These are phyloP conservation scores for Homolaphlyctis polyrhiza DNA, from an alignment of 371 early-diverging fungal species.

Conservation along the genomic window DNA sequence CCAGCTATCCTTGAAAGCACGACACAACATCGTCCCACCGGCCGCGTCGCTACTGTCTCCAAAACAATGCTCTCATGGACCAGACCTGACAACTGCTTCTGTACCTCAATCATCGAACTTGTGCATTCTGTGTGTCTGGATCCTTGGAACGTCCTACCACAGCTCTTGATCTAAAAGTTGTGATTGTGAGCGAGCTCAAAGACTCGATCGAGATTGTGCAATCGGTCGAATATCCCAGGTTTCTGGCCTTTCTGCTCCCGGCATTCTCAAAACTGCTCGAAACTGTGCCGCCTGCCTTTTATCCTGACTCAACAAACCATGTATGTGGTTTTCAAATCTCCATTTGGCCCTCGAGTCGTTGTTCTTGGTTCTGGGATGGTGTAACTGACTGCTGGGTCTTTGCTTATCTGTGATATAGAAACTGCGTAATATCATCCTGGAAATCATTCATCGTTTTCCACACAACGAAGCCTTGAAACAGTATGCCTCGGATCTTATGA, in stretches of 20 bases:
- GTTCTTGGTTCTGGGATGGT: not conserved
- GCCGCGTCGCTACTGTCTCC: no score
- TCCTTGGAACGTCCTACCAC: not conserved
- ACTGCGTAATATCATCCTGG: slow-evolving; percentile 83
- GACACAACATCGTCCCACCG: no score
- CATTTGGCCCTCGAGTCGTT: not conserved
- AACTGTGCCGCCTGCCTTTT: not conserved
- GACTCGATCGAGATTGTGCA: slow-evolving; percentile 89
- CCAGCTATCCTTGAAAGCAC: not conserved
- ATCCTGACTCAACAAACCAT: not conserved
- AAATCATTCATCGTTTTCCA: slow-evolving; percentile 89
- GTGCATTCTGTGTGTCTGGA: not conserved
- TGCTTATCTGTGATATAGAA: slow-evolving; percentile 50
- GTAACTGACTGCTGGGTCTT: no score
- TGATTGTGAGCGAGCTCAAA: slow-evolving; percentile 82
- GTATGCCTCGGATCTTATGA: slow-evolving; percentile 48
- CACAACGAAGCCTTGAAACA: slow-evolving; percentile 71
- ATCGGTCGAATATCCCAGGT: slow-evolving; percentile 71
- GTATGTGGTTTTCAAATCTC: not conserved
- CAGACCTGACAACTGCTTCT: no score
- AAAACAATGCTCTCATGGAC: no score
- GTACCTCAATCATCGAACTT: no score
- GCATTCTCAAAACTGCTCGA: slow-evolving; percentile 64
- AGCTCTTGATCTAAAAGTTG: no score
- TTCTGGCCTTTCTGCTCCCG: slow-evolving; percentile 73